Base-by-base conservation (phyloP, 805 yeast species). In the Grigorovia humatica region DNA sequence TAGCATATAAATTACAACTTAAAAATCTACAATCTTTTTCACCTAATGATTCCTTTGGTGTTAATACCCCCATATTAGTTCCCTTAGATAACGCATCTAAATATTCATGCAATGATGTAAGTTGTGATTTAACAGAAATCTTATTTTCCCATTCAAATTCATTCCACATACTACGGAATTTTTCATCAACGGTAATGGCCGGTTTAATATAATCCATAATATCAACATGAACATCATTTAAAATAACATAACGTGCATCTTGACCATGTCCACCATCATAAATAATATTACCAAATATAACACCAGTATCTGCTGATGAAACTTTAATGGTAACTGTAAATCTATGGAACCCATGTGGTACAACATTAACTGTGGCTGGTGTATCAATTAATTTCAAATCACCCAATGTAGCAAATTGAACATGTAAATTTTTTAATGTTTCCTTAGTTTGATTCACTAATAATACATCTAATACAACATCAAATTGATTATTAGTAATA, bases 111-210 rank as follows among this genome's bases (percentile, higher is more conserved):
- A 95, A 76, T 1, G 87, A 71, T 35, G 77, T 68, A 56, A 83
- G 74, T 50, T 75, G 77, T 1, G 95, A 81, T 59, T 84, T 82
- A 66, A 93, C 86, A 54, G 90, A 86, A 60, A 93, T 90, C 74
- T 93, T 93, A 74, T 93, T 93, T 71, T 93, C 99, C 99, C 99
- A 93, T 72, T 93, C 99, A 66, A 95, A 93, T 68, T 90, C 97
- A 67, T 89, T 88, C 99, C 99, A 93, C 98, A 90, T 91, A 62
- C 82, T 79, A 65, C 99, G 85, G 85, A 93, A 93, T 59, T 80
- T 85, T 46, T 82, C 80, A 70, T 91, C 98, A 15, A 89, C 74
- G 68, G 96, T 87, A 23, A 79, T 77, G n/a, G 95, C 93, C 19
- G 99, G 97, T 67, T 88, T 88, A 69, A 93, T 89, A 72, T 93